Percentiles rank a stretch among this genome's conserved stretches.
These are phyloP conservation scores for Draba incana DNA, from an alignment of 345 rosid genomes.

Conservation along the genomic window DNA sequence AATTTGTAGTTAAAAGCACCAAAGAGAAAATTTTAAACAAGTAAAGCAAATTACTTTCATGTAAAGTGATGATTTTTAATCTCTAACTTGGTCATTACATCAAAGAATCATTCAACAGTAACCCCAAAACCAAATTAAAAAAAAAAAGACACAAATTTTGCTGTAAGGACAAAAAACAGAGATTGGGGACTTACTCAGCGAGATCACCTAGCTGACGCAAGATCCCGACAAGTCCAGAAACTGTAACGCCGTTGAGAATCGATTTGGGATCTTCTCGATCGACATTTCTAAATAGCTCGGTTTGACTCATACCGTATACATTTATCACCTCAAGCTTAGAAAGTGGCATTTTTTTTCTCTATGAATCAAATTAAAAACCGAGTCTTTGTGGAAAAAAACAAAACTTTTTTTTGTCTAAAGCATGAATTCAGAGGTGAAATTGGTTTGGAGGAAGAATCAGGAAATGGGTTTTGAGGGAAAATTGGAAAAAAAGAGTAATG, in stretches of 20 bases:
- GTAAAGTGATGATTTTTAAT: conserved; percentile 32
- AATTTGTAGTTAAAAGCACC: background rate
- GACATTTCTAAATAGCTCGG: conserved; percentile 57
- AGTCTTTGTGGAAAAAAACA: background rate
- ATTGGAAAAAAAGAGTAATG: conserved; percentile 6
- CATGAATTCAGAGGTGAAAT: conserved; percentile 12
- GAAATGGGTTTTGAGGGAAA: conserved; percentile 35
- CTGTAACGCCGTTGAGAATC: conserved; percentile 76
- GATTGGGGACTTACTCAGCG: conserved; percentile 69
- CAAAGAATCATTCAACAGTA: conserved; percentile 43
- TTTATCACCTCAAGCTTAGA: conserved; percentile 63
- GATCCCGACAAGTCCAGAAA: conserved; percentile 89
- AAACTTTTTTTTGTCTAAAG: background rate
- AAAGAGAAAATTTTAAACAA: background rate
- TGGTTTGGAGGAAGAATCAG: conserved; percentile 23
- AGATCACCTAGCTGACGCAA: conserved; percentile 98
- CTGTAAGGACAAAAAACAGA: background rate
- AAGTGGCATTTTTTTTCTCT: conserved; percentile 59
- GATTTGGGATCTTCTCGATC: conserved; percentile 80
- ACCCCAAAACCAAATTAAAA: conserved; percentile 1
- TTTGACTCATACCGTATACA: conserved; percentile 62
- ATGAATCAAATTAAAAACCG: background rate
- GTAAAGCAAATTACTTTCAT: conserved; percentile 26
- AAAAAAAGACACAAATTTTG: background rate
- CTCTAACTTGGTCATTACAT: conserved; percentile 30